These are phyloP conservation scores for Athelia psychrophila DNA, from an alignment of 1,284 basidiomycete genomes.

Conservation along the genomic window DNA sequence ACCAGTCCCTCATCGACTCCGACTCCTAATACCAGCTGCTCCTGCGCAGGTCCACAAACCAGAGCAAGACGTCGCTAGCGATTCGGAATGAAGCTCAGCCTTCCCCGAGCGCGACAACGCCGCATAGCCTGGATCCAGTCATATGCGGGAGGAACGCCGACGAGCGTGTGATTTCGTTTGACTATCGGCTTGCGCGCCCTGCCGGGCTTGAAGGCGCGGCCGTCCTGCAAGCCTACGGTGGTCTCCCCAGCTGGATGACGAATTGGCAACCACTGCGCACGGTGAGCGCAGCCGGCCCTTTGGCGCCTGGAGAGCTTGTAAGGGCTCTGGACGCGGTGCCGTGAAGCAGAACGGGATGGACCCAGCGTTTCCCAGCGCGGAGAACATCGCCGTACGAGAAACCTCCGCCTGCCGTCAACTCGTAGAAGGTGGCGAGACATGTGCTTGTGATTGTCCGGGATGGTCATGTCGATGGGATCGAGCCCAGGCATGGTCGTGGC, in stretches of 20 bases:
- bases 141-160: constrained; percentile 91
- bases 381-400: constrained; percentile 99
- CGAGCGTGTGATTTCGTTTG: constrained; percentile 49
- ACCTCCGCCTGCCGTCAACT: constrained; percentile 93
- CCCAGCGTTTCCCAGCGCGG: constrained; percentile 98
- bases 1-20: constrained; percentile 90
- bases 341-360: constrained; percentile 91
- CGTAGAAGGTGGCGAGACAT: constrained; percentile 72
- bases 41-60: constrained; percentile 43
- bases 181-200: constrained; percentile 80
- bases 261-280: constrained; percentile 99
- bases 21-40: constrained; percentile 52
- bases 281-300: constrained; percentile 86
- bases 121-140: constrained; percentile 84
- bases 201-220: constrained; percentile 94
- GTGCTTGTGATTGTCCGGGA: constrained; percentile 80
- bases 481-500: no score
- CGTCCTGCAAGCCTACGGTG: constrained; percentile 81
- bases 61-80: constrained; percentile 34
- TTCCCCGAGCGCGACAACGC: constrained; percentile 97
- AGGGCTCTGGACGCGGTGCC: constrained; percentile 72
- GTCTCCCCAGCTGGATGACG: constrained; percentile 85
- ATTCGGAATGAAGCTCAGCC: constrained; percentile 89
- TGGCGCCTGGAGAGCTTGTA: constrained; percentile 75
- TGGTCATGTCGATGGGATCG: constrained; percentile 95